These are phyloP conservation scores for Elaphomyces granulatus DNA, from an alignment of 495 filamentous ascomycete genomes.

Conservation along the genomic window DNA sequence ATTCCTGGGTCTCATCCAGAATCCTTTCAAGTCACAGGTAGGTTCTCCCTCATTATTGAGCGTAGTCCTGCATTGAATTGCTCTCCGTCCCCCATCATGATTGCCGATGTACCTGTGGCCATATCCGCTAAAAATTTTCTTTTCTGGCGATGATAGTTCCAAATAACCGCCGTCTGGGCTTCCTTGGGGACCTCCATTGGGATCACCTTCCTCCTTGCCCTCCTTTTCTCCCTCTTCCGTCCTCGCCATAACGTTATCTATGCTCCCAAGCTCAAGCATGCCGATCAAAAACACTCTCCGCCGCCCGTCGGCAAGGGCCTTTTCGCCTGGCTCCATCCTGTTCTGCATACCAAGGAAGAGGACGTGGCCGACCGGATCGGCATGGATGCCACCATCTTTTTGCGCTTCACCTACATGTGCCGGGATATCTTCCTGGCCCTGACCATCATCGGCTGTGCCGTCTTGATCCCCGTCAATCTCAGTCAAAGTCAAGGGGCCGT, in stretches of 20 bases:
- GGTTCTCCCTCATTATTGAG: conserved; percentile 8
- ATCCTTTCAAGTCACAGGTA: conserved; percentile 35
- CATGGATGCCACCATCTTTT: conserved; percentile 79
- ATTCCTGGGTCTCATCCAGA: conserved; percentile 32
- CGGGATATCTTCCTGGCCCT: conserved; percentile 73
- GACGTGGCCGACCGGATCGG: conserved; percentile 65
- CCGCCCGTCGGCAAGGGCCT: conserved; percentile 76
- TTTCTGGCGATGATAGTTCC: conserved; percentile 27
- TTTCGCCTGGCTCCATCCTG: conserved; percentile 70
- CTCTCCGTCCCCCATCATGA: too few relatives aligned
- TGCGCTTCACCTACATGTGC: conserved; percentile 83
- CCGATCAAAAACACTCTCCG: conserved; percentile 83
- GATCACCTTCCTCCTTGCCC: conserved; percentile 51
- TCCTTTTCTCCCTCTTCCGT: conserved; percentile 76
- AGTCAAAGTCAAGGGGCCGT: conserved; percentile 29
- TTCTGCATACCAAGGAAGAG: conserved; percentile 60
- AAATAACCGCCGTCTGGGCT: conserved; percentile 53
- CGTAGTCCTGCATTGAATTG: too few relatives aligned
- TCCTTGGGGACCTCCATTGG: conserved; percentile 73
- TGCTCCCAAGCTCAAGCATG: conserved; percentile 85
- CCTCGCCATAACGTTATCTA: conserved; percentile 86
- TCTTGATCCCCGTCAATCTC: conserved; percentile 78
- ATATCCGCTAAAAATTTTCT: background rate
- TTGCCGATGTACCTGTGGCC: background rate
- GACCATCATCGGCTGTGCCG: conserved; percentile 54